Conservation (phyloP, 768 basidiomycete species). For the Mycena epipterygia region DNA sequence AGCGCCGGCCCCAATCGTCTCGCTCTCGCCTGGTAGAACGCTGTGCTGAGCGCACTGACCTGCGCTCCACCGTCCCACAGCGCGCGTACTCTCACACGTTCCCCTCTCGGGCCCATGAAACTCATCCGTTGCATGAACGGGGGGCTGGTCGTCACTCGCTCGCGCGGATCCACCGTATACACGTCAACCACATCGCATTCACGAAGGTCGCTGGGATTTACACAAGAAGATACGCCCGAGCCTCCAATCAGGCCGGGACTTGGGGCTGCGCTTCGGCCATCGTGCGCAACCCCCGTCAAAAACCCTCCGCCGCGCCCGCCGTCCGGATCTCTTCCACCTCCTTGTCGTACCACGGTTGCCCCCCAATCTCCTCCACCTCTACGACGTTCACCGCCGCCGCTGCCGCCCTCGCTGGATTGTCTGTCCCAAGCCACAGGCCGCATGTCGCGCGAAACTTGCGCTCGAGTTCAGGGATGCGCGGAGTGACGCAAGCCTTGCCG, state of each 20-base stretch:
- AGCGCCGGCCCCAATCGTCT: neutral
- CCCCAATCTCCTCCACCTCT: neutral
- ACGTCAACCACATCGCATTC: neutral
- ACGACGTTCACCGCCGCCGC: neutral
- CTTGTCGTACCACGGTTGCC: neutral
- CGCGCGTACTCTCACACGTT: conserved; percentile 24
- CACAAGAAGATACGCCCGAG: neutral
- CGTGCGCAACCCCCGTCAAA: neutral
- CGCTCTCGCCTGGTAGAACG: neutral
- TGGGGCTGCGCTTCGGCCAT: neutral
- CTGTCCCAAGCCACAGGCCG: neutral
- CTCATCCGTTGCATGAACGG: conserved; percentile 39
- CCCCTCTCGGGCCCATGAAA: conserved; percentile 29
- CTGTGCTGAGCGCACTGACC: conserved; percentile 31
- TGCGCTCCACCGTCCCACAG: conserved; percentile 48
- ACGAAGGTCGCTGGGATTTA: conserved; percentile 1
- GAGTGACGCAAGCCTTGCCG: neutral
- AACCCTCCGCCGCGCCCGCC: conserved; percentile 5
- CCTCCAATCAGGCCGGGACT: conserved; percentile 19
- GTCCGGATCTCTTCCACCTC: neutral
- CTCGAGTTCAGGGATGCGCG: neutral
- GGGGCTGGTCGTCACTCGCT: neutral
- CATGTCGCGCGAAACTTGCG: neutral
- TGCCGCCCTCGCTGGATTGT: neutral
- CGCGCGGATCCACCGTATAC: conserved; percentile 9